Evolutionary conservation across 2,329 filamentous ascomycete genomes (phyloP).

Genomic region (Ceratocystis ficicola): DNA sequence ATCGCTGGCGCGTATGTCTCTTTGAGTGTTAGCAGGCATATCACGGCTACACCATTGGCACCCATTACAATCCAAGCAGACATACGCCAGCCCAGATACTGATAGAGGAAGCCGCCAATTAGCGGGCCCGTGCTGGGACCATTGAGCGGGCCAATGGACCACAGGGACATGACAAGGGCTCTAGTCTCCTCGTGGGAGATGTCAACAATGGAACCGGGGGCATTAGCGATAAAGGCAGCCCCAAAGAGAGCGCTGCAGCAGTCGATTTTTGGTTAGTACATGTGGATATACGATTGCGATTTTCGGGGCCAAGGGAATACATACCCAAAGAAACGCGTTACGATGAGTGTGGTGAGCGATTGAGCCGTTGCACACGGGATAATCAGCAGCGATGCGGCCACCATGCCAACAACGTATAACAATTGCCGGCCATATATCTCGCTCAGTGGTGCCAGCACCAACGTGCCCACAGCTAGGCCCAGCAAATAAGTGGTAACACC

Average conservation of each 20-base stretch:
- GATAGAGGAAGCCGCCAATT: conserved; percentile 60
- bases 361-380: conserved; percentile 60
- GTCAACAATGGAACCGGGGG: conserved; percentile 71
- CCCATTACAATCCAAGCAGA: conserved; percentile 72
- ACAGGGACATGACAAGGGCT: conserved; percentile 71
- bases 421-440: conserved; percentile 56
- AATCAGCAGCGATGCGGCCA: conserved; percentile 53
- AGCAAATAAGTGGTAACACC: conserved; percentile 69
- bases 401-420: conserved; percentile 58
- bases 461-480: conserved; percentile 57
- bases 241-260: conserved; percentile 48
- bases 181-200: conserved; percentile 70
- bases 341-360: conserved; percentile 55
- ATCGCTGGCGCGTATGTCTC: conserved; percentile 70
- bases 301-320: conserved; percentile 26
- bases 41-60: conserved; percentile 49
- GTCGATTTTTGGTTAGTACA: conserved; percentile 20
- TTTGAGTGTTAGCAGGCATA: conserved; percentile 47
- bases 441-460: conserved; percentile 61
- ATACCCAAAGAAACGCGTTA: conserved; percentile 60
- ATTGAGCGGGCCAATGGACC: conserved; percentile 75
- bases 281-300: conserved; percentile 17
- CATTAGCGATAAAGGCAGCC: conserved; percentile 70
- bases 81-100: conserved; percentile 79
- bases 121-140: conserved; percentile 38